Conservation (phyloP, 176 grass and related monocot genomes). For the Carex myosuroides region DNA sequence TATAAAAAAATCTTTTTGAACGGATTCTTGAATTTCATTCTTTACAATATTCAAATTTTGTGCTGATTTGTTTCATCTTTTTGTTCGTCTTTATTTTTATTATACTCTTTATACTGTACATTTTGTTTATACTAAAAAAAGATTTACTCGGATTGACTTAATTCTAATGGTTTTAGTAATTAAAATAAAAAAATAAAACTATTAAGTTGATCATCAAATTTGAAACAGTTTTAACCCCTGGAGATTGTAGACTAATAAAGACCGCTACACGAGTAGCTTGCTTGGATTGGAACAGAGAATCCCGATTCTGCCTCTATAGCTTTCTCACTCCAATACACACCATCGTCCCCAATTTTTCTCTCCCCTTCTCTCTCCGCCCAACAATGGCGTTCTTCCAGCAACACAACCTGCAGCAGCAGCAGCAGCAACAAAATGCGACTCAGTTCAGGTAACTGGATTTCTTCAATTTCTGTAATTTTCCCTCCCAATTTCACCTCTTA, state of each 20-base stretch:
- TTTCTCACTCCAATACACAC: neutral
- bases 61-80: neutral
- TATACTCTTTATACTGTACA: neutral
- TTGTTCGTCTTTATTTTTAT: neutral
- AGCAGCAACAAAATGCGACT: slow-evolving; percentile 42
- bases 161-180: neutral
- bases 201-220: neutral
- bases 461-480: slow-evolving; percentile 21
- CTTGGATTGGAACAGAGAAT: neutral
- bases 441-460: slow-evolving; percentile 44
- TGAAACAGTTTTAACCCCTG: neutral
- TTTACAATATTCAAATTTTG: neutral
- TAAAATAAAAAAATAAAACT: neutral
- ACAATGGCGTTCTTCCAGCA: slow-evolving; percentile 85
- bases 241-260: neutral
- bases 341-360: slow-evolving; percentile 14
- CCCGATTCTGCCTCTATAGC: neutral
- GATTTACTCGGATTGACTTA: neutral
- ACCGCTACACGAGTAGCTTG: neutral
- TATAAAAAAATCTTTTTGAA: neutral
- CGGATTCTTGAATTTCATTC: neutral
- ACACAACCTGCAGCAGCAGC: slow-evolving; percentile 57
- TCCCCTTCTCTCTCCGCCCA: neutral
- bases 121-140: neutral
- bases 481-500: neutral